Evolutionary conservation across 495 filamentous ascomycete genomes (phyloP), one percentile per base, ranked within the genome.

Genomic region (Penicillium lagena): DNA sequence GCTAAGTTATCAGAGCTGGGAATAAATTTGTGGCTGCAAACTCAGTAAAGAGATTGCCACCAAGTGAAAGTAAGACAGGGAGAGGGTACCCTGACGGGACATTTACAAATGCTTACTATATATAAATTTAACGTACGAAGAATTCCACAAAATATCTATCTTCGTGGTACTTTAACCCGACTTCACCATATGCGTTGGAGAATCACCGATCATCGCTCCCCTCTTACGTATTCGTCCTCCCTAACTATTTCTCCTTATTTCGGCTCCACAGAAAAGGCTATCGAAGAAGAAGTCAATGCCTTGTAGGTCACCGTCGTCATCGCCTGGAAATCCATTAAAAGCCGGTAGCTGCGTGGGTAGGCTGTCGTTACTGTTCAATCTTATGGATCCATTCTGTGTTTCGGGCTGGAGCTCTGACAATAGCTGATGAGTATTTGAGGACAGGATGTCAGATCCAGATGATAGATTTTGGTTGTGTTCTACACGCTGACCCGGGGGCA

Each of bases 261-360:
- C 49, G 12, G 40, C 42, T 12, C 52, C 58, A 4, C 48, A 43
- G 30, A 62, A 60, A 5, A 65, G 40, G 15, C 59, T 56, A 49
- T 65, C 53, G 29, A 65, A 65, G 12, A 65, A 53, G 36, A 57
- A 14, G 12, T 65, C 62, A 35, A 58, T 45, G 6, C 51, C 57
- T 39, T 61, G 57, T 7, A 63, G 45, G 17, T 49, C 49, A 53
- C 49, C 51, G 17, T 51, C 32, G 6, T 45, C 49, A 22, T 36
- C 13, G 9, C 27, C 39, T 30, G 41, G 36, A 37, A 42, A 9
- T 13, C 49, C 45, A 29, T 48, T 42, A 8, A 17, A 17, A 40
- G 3, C 40, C 39, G 39, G 8, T 1, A 27, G 12, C 3, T 43
- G 28, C 14, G 15, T 29, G 37, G 6, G n/a, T 28, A 27, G 4